phyloP scores from a whole-genome alignment of 352 stramenopile genomes.

The Phytophthora sp. region DNA sequence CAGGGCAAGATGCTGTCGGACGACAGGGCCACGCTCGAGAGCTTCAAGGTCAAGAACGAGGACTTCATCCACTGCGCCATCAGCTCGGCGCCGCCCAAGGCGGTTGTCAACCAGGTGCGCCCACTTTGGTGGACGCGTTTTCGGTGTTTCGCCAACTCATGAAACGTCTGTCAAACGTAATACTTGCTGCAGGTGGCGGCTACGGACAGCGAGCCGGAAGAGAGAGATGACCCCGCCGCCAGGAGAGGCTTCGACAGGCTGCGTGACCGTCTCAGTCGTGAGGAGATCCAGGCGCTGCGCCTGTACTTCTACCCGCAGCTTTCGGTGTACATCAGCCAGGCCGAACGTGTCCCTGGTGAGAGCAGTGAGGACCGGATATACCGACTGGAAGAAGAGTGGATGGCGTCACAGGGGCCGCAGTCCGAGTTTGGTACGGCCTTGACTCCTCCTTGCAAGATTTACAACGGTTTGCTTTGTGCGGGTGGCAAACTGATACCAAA shows the following conservation, averaged over 20 bases:
- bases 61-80: conserved; percentile 91
- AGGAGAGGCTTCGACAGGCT: conserved; percentile 82
- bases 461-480: no score
- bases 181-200: conserved; percentile 24
- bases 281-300: conserved; percentile 85
- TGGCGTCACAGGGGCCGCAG: conserved; percentile 85
- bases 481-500: not conserved
- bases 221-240: conserved; percentile 60
- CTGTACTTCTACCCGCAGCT: conserved; percentile 90
- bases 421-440: conserved; percentile 81
- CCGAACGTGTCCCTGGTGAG: conserved; percentile 72
- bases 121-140: not conserved
- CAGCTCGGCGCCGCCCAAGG: conserved; percentile 77
- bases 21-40: conserved; percentile 73
- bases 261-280: conserved; percentile 79
- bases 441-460: no score
- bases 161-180: conserved; percentile 6
- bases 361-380: conserved; percentile 90
- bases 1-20: conserved; percentile 90
- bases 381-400: conserved; percentile 89
- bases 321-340: conserved; percentile 85
- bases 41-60: conserved; percentile 78
- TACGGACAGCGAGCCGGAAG: conserved; percentile 53
- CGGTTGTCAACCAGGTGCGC: conserved; percentile 75
- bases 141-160: conserved; percentile 4